phyloP scores from a whole-genome alignment of 2,329 filamentous ascomycete genomes.

The Bipolaris victoriae region DNA sequence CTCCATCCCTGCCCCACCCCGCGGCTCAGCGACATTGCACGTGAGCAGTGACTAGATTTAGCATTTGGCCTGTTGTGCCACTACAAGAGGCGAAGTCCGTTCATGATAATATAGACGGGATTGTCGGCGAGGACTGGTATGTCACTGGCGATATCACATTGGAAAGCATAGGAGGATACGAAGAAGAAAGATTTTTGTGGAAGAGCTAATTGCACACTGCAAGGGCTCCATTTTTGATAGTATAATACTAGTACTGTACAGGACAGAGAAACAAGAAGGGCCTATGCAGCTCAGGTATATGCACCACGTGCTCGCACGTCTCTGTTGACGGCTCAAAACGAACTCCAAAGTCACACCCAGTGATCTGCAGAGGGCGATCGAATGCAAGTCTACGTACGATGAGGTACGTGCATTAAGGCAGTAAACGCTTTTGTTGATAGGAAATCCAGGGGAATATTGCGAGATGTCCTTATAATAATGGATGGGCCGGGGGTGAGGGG shows the following conservation, averaged over 20 bases:
- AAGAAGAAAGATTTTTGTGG: background rate
- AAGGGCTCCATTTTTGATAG: background rate
- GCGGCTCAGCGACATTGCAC: conserved; percentile 3
- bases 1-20: conserved; percentile 13
- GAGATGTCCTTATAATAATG: conserved; percentile 1
- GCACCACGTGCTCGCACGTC: background rate
- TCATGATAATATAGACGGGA: background rate
- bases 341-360: background rate
- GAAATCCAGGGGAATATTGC: background rate
- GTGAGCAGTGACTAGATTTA: conserved; percentile 8
- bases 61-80: background rate
- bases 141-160: background rate
- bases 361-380: background rate
- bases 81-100: conserved; percentile 10
- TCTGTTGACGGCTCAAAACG: conserved; percentile 1
- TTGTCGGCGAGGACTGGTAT: background rate
- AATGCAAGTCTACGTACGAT: background rate
- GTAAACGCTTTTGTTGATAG: conserved; percentile 14
- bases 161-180: background rate
- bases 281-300: background rate
- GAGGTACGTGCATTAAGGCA: conserved; percentile 14
- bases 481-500: conserved; percentile 1
- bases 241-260: conserved; percentile 14
- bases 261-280: background rate
- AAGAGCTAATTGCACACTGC: background rate